Base-by-base conservation (phyloP, 2,329 filamentous ascomycete species). In the Fusarium concolor region DNA sequence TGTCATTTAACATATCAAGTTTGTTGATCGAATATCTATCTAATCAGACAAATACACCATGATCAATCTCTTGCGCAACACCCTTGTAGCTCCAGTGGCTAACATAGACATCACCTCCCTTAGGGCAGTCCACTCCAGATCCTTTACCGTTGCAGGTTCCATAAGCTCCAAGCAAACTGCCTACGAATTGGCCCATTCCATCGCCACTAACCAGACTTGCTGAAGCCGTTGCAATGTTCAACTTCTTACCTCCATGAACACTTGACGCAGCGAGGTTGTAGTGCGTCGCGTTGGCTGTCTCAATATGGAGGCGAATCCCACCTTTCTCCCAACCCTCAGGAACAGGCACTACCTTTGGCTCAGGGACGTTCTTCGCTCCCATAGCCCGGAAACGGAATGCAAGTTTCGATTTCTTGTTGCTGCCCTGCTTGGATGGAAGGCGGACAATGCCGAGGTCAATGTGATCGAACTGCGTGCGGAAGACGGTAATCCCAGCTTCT, bases 381-480 rank as follows among this genome's bases (percentile, higher is more conserved):
- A 42, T 56, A 9, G 66, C 62, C 0, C 66, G 38, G 26, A 69
- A 55, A 3, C 66, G 62, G 3, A 69, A 54, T 1, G 51, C 49
- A 0, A 68, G 37, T 0, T 47, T 38, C 0, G 65, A 49, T 3
- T 68, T 50, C 12, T 67, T 38, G 6, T 33, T 39, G 1, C 61
- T 37, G 0, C 53, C 57, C 42, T 61, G 22, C 0, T n/a, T 28
- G 4, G 38, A 6, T 1, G 53, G 53, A 1, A 58, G 33, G 7
- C 50, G 61, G 5, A 58, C 17, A 15, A 63, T 38, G 2, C 62
- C 62, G 2, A 69, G 44, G 26, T 69, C 67, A 4, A 69, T 64
- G 4, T 69, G 67, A n/a, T 69, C 57, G 4, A 69, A 39, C 10
- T 69, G 67, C 2, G 67, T 69, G 6, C 56, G 53, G 15, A 69